Conservation (phyloP, 208 protist genomes). For the Wallacemonas sp. region DNA sequence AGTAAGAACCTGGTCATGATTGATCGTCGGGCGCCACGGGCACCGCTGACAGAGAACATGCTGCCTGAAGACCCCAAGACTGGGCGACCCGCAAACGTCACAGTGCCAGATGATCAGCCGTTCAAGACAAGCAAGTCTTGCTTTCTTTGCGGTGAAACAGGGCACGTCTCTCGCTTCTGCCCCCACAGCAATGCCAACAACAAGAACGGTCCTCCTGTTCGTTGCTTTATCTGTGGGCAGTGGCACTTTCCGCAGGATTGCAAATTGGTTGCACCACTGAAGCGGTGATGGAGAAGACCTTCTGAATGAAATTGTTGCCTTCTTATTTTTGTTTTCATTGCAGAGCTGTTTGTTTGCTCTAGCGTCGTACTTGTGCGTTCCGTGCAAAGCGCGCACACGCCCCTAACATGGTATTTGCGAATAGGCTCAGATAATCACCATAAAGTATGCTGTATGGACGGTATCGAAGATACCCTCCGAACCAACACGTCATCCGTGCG, state of each 20-base stretch:
- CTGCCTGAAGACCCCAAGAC: slow-evolving; percentile 20
- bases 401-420: no score
- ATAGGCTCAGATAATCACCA: no score
- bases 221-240: slow-evolving; percentile 88
- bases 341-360: not conserved
- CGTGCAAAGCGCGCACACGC: no score
- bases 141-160: slow-evolving; percentile 72
- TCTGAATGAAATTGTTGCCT: no score
- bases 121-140: slow-evolving; percentile 71
- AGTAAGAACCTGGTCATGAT: slow-evolving; percentile 53
- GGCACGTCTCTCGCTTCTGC: slow-evolving; percentile 81
- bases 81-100: slow-evolving; percentile 1
- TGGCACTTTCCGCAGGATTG: slow-evolving; percentile 89
- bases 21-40: slow-evolving; percentile 65
- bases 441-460: no score
- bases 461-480: no score
- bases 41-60: slow-evolving; percentile 48
- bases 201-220: slow-evolving; percentile 64
- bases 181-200: slow-evolving; percentile 46
- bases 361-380: no score
- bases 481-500: no score
- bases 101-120: slow-evolving; percentile 41
- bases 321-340: not conserved
- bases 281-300: not conserved
- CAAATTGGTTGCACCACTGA: slow-evolving; percentile 40